Evolutionary conservation across 2,329 filamentous ascomycete genomes (phyloP), one percentile per base, ranked within the genome.

Genomic region (Myriosclerotinia duriaeana): DNA sequence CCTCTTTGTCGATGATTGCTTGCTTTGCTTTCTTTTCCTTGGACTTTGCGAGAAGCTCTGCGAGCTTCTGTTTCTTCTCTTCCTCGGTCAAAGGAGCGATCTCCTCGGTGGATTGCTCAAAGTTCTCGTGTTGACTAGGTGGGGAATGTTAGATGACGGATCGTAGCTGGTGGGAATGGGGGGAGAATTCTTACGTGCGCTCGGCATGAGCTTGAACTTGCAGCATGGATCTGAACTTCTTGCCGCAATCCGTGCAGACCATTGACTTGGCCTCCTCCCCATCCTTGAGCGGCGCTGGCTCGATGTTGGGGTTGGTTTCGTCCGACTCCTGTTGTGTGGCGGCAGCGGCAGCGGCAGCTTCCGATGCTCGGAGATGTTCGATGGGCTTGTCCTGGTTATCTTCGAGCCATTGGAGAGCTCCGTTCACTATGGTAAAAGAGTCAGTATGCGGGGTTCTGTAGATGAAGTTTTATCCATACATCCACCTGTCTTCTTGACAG

Each of bases 351-450:
- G 80, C 53, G n/a, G n/a, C n/a, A n/a, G n/a, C n/a, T 26, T 65
- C 42, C 6, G 50, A 40, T n/a, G 44, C 80, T 70, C 91, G 85
- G 69, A 98, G 88, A 67, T 96, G 89, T 48, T 97, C 93, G 53
- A 97, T 77, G 1, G 91, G 84, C 73, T 91, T 96, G 78, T 97
- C 92, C 77, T 96, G 89, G 76, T 96, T 96, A 73, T 90, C 86
- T 77, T 96, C 93, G 1, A 99, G 85, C 95, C 95, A 99, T 80
- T 97, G 91, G 67, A 99, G 85, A 63, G 95, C 95, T 72, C 89
- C 90, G 77, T 95, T 89, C 56, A 97, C 91, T 94, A 40, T 61
- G 65, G 62, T 12, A 3, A 53, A 3, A 53, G 66, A 40, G 50
- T 70, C 52, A 73, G 72, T 9, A 69, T 65, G 48, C 11, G 48